Evolutionary conservation across 2,329 filamentous ascomycete genomes (phyloP), one percentile per base, ranked within the genome.

Genomic region (Paecilomyces fulvus): DNA sequence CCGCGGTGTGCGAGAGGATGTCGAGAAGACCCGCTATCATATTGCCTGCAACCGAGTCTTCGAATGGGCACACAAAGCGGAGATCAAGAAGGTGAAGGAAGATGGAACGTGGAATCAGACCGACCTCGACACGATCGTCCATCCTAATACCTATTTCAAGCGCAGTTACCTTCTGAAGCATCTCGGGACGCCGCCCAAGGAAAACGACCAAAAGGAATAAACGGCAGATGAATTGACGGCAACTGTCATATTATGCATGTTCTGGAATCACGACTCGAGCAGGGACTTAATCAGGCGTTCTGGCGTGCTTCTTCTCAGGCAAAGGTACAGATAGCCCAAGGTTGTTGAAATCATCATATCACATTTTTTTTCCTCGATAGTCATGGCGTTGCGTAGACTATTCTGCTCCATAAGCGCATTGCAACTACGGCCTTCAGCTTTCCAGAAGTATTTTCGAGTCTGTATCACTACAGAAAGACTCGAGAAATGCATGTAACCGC

Each of bases 121-220:
- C 14, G 89, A 96, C 70, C 79, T 96, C 48, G 92, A 97, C 74
- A 97, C 92, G 0, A 95, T 99, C 68, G 86, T 96, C 21, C 94
- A 99, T 74, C 94, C 94, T 10, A 99, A 99, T 71, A 92, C 92
- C 62, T 99, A 96, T 74, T 99, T 97, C 74, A 96, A 96, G 80
- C 82, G 92, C 56, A 95, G 91, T 70, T 97, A 90, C 72, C 67
- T 95, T 64, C 76, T 99, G 59, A 96, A 91, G 78, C 89, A 94
- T 69, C 72, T 95, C 25, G 85, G 78, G 1, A 84, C 79, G 59
- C 63, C 69, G 28, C 71, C 75, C 21, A 75, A 75, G 58, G n/a
- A 73, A 76, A 17, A 81, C 85, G 58, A 73, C 81, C 30, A 80
- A 81, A 72, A 85, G 86, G 80, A 65, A 64, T 62, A 69, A 62